phyloP scores from a whole-genome alignment of 2,329 filamentous ascomycete genomes.

The Trichophyton mentagrophytes region DNA sequence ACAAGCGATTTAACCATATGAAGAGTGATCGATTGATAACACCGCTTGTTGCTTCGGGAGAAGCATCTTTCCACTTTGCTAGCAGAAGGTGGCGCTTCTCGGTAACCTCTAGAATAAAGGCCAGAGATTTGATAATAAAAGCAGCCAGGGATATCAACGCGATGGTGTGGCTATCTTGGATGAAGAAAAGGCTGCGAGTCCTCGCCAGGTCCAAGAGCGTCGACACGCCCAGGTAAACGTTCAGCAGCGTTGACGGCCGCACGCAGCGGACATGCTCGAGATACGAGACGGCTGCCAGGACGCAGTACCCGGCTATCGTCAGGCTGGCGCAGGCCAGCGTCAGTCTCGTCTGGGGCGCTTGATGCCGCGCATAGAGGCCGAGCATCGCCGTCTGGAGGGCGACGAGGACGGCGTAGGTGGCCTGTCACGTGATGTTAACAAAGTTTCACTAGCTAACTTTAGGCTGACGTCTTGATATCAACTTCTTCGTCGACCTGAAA shows the following conservation, averaged over 20 bases:
- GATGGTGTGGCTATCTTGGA: neutral
- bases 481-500: neutral
- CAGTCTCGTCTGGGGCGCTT: neutral
- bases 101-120: neutral
- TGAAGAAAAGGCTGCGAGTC: slow-evolving; percentile 20
- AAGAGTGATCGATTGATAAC: neutral
- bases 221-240: slow-evolving; percentile 29
- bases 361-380: neutral
- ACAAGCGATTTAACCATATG: neutral
- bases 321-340: neutral
- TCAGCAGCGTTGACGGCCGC: slow-evolving; percentile 31
- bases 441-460: neutral
- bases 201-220: slow-evolving; percentile 30
- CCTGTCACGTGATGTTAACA: neutral
- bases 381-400: neutral
- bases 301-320: neutral
- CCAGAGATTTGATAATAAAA: neutral
- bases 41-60: slow-evolving; percentile 1
- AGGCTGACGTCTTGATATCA: neutral
- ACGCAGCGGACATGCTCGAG: slow-evolving; percentile 28
- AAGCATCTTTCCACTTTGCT: neutral
- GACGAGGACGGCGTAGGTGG: neutral
- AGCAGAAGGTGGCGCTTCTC: neutral
- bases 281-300: slow-evolving; percentile 4
- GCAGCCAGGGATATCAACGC: neutral